A percentile compares a stretch with the other conserved stretches of the same genome.
Conservation (phyloP, 2,329 filamentous ascomycete genomes). For the Cordyceps javanica region DNA sequence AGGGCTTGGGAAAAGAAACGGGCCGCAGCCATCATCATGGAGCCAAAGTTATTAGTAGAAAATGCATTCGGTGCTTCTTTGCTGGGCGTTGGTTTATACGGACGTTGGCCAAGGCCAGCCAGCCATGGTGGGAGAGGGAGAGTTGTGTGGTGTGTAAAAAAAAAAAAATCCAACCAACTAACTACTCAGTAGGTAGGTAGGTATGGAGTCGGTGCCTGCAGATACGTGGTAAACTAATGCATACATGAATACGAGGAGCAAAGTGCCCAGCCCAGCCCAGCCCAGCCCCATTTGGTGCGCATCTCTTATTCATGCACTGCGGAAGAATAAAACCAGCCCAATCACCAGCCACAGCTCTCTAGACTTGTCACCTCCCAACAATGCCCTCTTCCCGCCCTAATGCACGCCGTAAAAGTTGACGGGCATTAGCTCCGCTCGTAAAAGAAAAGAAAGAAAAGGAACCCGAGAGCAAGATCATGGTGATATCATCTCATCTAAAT, state of each 20-base stretch:
- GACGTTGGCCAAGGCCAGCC: background rate
- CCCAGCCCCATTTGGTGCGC: background rate
- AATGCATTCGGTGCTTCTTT: background rate
- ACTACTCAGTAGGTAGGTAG: background rate
- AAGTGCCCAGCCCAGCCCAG: background rate
- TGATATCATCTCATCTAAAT: too few species aligned
- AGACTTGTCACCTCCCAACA: background rate
- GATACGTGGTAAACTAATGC: slow-evolving; percentile 7
- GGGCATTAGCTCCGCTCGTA: slow-evolving; percentile 7
- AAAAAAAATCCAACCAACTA: too few species aligned
- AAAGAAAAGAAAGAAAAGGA: background rate
- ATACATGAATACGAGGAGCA: slow-evolving; percentile 4
- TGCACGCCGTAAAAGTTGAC: background rate
- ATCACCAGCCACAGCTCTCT: slow-evolving; percentile 3
- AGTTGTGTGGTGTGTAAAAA: too few species aligned
- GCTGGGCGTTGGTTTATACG: background rate
- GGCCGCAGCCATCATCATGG: background rate
- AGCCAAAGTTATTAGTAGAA: too few species aligned
- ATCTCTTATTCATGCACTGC: background rate
- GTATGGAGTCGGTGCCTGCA: slow-evolving; percentile 9
- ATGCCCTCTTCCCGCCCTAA: background rate
- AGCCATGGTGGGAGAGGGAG: background rate
- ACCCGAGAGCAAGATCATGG: too few species aligned
- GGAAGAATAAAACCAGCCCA: background rate
- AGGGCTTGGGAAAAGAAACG: background rate